Conservation (phyloP, 139 green algal genomes). For the Pleodorina starrii region DNA sequence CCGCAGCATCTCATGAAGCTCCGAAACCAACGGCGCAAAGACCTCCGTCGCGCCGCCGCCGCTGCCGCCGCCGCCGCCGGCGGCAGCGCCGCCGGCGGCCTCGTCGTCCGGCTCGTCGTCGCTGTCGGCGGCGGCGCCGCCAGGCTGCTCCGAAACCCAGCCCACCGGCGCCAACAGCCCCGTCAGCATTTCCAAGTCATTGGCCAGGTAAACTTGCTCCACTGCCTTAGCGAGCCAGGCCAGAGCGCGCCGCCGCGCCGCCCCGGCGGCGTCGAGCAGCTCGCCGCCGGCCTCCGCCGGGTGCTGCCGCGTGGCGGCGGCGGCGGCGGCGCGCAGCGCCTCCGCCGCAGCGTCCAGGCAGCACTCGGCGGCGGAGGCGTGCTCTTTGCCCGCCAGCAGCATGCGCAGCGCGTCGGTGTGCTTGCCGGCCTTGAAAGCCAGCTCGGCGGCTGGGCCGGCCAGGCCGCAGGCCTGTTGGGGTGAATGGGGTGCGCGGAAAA, state of each 20-base stretch:
- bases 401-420: not conserved
- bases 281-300: not conserved
- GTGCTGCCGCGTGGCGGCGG: not conserved
- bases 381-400: slow-evolving; percentile 18
- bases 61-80: not conserved
- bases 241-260: not conserved
- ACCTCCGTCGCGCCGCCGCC: not conserved
- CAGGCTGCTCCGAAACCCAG: no score
- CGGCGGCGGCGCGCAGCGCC: no score
- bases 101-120: not conserved
- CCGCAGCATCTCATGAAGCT: slow-evolving; percentile 28
- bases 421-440: slow-evolving; percentile 17
- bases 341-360: slow-evolving; percentile 13
- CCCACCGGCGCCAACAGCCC: slow-evolving; percentile 35
- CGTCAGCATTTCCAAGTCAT: not conserved
- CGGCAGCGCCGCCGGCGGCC: not conserved
- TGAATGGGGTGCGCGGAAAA: no score
- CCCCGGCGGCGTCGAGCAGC: not conserved
- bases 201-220: slow-evolving; percentile 17
- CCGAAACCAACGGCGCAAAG: not conserved
- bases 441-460: not conserved
- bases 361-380: slow-evolving; percentile 3
- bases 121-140: not conserved
- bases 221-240: slow-evolving; percentile 20
- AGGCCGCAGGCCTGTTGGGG: slow-evolving; percentile 21